Percentiles rank a stretch among this genome's conserved stretches.
These are phyloP conservation scores for Candida corydali DNA, from an alignment of 805 yeast species.

Conservation along the genomic window DNA sequence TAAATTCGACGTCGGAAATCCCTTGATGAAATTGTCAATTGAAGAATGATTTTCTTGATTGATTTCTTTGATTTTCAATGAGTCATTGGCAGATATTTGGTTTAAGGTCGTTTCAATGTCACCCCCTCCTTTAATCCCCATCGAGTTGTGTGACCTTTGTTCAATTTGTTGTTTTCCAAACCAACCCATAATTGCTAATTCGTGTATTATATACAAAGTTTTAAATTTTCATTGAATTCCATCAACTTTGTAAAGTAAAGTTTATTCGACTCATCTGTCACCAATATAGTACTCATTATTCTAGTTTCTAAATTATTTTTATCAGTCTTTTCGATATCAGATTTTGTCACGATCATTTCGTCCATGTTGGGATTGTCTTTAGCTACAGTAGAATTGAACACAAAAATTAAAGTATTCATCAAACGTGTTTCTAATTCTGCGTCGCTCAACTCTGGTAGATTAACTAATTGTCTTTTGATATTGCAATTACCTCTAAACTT, in stretches of 20 bases:
- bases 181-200: conserved; percentile 16
- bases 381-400: conserved; percentile 27
- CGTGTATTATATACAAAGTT: conserved; percentile 17
- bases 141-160: conserved; percentile 22
- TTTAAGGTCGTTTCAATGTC: conserved; percentile 17
- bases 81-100: conserved; percentile 17
- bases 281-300: conserved; percentile 21
- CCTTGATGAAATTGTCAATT: conserved; percentile 27
- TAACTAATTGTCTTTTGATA: conserved; percentile 12
- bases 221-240: conserved; percentile 25
- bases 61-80: conserved; percentile 6
- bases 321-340: conserved; percentile 14
- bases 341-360: conserved; percentile 12
- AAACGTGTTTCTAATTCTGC: conserved; percentile 18
- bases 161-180: conserved; percentile 12
- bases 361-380: conserved; percentile 9
- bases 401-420: conserved; percentile 26
- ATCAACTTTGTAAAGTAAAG: conserved; percentile 23
- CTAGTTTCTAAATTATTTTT: conserved; percentile 17
- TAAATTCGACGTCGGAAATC: conserved; percentile 25
- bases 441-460: conserved; percentile 5
- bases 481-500: conserved; percentile 20
- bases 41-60: conserved; percentile 13
- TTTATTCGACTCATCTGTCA: conserved; percentile 22
- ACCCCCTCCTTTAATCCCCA: conserved; percentile 2